phyloP scores from a whole-genome alignment of 2,329 filamentous ascomycete species.

The Pseudogymnoascus sp. region DNA sequence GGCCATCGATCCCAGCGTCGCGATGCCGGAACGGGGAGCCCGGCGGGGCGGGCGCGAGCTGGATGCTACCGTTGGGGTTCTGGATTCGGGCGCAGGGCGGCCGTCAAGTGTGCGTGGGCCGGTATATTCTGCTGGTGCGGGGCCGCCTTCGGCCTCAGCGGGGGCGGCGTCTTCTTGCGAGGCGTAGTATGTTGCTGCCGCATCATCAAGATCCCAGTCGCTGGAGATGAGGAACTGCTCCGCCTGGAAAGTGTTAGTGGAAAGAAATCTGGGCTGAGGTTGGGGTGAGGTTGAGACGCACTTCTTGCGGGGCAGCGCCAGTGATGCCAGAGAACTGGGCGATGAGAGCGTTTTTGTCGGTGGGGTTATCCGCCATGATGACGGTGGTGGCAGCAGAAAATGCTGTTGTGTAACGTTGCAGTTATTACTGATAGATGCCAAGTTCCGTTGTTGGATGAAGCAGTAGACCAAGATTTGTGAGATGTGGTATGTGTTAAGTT shows the following conservation, averaged over 20 bases:
- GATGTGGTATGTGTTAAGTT: neutral
- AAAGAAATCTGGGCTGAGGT: neutral
- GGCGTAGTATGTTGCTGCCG: conserved; percentile 54
- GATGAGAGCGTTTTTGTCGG: conserved; percentile 32
- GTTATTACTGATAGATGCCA: conserved; percentile 11
- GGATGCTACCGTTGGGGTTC: conserved; percentile 23
- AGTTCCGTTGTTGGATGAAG: neutral
- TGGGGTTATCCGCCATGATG: conserved; percentile 29
- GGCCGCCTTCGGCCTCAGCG: conserved; percentile 35
- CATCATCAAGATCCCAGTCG: conserved; percentile 58
- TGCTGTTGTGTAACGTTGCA: conserved; percentile 26
- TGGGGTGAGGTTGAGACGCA: conserved; percentile 24
- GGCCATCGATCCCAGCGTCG: conserved; percentile 48
- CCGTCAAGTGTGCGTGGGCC: conserved; percentile 57
- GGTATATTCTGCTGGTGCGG: conserved; percentile 40
- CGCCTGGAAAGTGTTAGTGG: conserved; percentile 41
- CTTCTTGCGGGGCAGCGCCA: conserved; percentile 40
- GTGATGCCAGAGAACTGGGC: conserved; percentile 50
- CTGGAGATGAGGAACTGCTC: conserved; percentile 56
- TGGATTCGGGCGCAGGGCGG: conserved; percentile 44
- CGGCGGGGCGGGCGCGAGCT: conserved; percentile 19
- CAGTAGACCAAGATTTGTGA: conserved; percentile 10
- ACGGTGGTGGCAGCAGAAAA: conserved; percentile 25
- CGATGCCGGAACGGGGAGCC: conserved; percentile 39
- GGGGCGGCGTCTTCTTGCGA: conserved; percentile 41